Evolutionary conservation across 805 yeast species (phyloP), one percentile per base, ranked within the genome.

Genomic region (Saturnispora quitensis): DNA sequence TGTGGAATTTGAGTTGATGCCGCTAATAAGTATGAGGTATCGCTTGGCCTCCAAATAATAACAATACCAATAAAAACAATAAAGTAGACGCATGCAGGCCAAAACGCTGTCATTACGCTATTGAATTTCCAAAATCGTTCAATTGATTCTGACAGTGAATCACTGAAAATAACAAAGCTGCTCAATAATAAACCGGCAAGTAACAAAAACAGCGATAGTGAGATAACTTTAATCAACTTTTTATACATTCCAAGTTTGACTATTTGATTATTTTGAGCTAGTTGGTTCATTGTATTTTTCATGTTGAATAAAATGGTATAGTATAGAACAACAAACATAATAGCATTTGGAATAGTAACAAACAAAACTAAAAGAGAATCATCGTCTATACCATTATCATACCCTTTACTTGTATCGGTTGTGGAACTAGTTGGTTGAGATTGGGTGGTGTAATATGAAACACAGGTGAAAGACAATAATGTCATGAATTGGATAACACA

Each of bases 31-130:
- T 90, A 86, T 53, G 96, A 89, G 40, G 96, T 89, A 59, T 86
- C 93, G 0, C 97, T 91, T 50, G 99, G 99, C 68, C 99, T 84
- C 99, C 99, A 93, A 56, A 93, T 78, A 72, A 89, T 80, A 5
- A 96, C 87, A 56, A 93, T 75, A 9, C 89, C 79, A 60, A 84
- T 77, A 66, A 93, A 90, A 38, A 90, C 90, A 46, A 83, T 69
- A 63, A 86, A 88, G 70, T 89, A 93, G 13, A 89, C 84, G 47
- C 89, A 76, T 47, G 95, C 83, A 40, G 97, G 96, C 97, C 98
- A 90, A 72, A 95, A 95, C 60, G 91, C 97, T 44, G 84, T 76
- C 50, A 89, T 69, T 61, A 93, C 89, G 73, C 88, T 90, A 62
- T 95, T 80, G 44, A 88, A 79, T 69, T 90, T 87, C 99, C 99